phyloP scores from a whole-genome alignment of 2,329 filamentous ascomycete species.

The Cryphonectria nitschkei region DNA sequence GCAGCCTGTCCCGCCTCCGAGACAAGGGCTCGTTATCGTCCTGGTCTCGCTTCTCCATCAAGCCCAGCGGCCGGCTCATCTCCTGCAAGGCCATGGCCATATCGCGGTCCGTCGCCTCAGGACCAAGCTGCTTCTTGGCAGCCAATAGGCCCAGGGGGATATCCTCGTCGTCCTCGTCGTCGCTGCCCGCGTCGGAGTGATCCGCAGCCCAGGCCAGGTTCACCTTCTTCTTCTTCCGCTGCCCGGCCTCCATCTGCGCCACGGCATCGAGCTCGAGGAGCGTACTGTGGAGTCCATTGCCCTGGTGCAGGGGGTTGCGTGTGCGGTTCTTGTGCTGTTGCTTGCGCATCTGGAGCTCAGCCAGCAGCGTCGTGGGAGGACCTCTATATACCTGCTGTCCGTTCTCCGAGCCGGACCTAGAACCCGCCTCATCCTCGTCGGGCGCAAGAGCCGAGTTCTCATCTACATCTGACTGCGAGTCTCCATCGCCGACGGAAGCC shows the following conservation, averaged over 20 bases:
- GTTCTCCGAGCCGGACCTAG: constrained; percentile 46
- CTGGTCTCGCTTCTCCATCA: constrained; percentile 80
- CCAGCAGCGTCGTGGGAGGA: constrained; percentile 85
- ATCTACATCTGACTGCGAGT: constrained; percentile 30
- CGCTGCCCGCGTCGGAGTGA: constrained; percentile 48
- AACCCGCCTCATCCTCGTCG: constrained; percentile 37
- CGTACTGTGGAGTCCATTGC: constrained; percentile 87
- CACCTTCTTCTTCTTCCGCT: constrained; percentile 74
- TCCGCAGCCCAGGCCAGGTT: constrained; percentile 79
- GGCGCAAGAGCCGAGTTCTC: constrained; percentile 32
- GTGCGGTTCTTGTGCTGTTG: constrained; percentile 83
- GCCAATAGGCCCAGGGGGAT: constrained; percentile 84
- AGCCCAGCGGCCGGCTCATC: constrained; percentile 68
- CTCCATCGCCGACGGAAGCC: constrained; percentile 18
- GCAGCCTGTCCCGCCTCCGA: constrained; percentile 73
- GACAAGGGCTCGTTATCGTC: constrained; percentile 94
- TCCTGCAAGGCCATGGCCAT: constrained; percentile 54
- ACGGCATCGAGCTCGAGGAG: constrained; percentile 89
- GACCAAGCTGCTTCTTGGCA: constrained; percentile 61
- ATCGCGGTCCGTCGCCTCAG: constrained; percentile 38
- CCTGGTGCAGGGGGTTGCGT: constrained; percentile 61
- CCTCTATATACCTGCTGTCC: constrained; percentile 63
- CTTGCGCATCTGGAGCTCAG: constrained; percentile 90
- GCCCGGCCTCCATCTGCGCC: constrained; percentile 78
- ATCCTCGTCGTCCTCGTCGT: constrained; percentile 74